Percentiles rank a stretch among this genome's conserved stretches.
Evolutionary conservation across 192 early-diverging fungal genomes (phyloP).

Genomic region (Phlyctochytrium bullatum): DNA sequence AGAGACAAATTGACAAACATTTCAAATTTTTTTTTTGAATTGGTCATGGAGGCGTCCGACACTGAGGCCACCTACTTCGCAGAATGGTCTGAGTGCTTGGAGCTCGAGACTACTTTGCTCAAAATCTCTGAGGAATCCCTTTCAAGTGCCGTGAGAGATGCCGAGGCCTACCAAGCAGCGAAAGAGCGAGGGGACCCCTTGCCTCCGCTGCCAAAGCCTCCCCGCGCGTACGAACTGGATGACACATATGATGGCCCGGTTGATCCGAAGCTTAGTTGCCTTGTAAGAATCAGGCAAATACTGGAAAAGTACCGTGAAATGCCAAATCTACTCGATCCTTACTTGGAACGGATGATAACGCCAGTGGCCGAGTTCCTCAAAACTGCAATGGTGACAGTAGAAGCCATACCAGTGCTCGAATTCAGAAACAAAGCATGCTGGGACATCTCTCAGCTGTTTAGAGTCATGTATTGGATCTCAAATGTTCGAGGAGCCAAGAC

Average conservation of each 20-base stretch:
- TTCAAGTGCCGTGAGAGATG: background rate
- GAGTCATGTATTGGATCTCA: constrained; percentile 71
- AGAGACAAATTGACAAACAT: too few relatives aligned
- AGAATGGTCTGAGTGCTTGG: background rate
- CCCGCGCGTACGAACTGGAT: too few relatives aligned
- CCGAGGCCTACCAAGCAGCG: background rate
- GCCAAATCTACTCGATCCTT: constrained; percentile 70
- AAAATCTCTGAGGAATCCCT: background rate
- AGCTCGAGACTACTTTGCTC: background rate
- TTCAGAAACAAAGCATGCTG: background rate
- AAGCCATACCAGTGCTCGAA: background rate
- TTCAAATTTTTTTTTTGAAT: too few relatives aligned
- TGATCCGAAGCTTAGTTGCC: background rate
- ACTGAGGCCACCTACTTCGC: background rate
- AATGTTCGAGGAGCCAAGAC: constrained; percentile 91
- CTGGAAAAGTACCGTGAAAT: constrained; percentile 68
- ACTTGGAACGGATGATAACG: constrained; percentile 60
- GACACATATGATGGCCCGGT: background rate
- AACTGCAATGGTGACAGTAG: constrained; percentile 26
- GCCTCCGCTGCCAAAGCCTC: too few relatives aligned
- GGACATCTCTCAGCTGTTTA: constrained; percentile 33
- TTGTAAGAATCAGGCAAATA: background rate
- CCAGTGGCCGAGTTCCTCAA: constrained; percentile 60
- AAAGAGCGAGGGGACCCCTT: too few relatives aligned
- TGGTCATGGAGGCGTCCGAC: too few relatives aligned